Conservation (phyloP, 2,329 filamentous ascomycete genomes). For the Byssochlamys sp. region DNA sequence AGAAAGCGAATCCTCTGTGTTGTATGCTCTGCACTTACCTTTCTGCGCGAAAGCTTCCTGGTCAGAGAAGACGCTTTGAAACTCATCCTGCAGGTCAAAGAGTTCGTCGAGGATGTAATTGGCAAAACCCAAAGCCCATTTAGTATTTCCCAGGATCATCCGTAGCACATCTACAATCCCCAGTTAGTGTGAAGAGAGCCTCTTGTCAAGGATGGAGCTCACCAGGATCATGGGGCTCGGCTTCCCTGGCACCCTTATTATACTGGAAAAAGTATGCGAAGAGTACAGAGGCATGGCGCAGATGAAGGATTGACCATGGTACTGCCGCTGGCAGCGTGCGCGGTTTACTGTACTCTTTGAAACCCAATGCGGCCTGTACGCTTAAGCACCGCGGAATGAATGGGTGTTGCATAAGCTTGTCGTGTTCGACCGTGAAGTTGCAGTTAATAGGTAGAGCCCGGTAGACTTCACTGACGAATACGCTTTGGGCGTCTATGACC, state of each 20-base stretch:
- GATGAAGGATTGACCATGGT: constrained; percentile 63
- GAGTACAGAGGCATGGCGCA: constrained; percentile 58
- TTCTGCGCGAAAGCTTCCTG: constrained; percentile 29
- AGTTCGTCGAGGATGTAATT: constrained; percentile 48
- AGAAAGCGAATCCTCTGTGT: neutral
- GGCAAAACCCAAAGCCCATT: constrained; percentile 64
- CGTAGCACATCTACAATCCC: constrained; percentile 54
- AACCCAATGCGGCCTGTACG: constrained; percentile 69
- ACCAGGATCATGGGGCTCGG: constrained; percentile 49
- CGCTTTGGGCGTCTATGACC: constrained; percentile 47
- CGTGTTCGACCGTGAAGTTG: constrained; percentile 73
- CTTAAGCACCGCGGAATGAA: constrained; percentile 67
- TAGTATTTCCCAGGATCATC: constrained; percentile 62
- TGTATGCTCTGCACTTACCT: constrained; percentile 12
- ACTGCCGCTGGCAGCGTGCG: constrained; percentile 63
- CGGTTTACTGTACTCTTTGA: constrained; percentile 51
- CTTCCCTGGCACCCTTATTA: constrained; percentile 45
- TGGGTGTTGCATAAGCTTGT: constrained; percentile 62
- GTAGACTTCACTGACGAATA: constrained; percentile 59
- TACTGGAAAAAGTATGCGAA: constrained; percentile 57
- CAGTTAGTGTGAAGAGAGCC: neutral
- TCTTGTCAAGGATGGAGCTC: constrained; percentile 11
- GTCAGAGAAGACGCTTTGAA: constrained; percentile 23
- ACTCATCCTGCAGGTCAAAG: constrained; percentile 34
- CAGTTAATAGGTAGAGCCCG: constrained; percentile 61